These are phyloP conservation scores for Crataegus laevigata DNA, from an alignment of 306 rosid species.

Conservation along the genomic window DNA sequence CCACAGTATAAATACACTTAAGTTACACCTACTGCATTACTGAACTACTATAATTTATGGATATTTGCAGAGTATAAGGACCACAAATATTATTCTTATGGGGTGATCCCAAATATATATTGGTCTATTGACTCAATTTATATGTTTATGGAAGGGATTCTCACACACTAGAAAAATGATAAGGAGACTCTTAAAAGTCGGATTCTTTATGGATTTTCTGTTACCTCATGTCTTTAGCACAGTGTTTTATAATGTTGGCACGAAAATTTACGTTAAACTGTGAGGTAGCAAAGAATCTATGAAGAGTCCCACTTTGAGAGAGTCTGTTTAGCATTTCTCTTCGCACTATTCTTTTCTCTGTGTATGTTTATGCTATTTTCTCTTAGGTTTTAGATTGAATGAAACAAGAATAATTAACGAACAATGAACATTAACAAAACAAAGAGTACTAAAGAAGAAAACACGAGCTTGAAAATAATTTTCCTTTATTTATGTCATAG, in stretches of 20 bases:
- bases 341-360: not conserved
- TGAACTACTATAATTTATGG: not conserved
- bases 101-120: not conserved
- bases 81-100: not conserved
- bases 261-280: no score
- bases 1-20: not conserved
- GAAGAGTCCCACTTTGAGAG: no score
- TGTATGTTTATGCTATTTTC: not conserved
- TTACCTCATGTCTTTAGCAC: no score
- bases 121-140: not conserved
- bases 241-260: no score
- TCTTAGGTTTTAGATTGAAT: not conserved
- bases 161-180: no score
- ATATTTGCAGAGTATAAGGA: not conserved
- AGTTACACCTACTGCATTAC: not conserved
- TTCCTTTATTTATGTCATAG: not conserved
- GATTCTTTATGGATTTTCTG: no score
- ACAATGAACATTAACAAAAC: not conserved
- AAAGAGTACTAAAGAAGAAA: no score
- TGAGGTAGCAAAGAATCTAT: no score
- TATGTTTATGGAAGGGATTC: no score
- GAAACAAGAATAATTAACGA: not conserved
- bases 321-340: no score
- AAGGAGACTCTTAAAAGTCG: no score
- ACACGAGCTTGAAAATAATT: not conserved